These are phyloP conservation scores for Fraxinus sp. DNA, from an alignment of 305 asterid genomes.

Conservation along the genomic window DNA sequence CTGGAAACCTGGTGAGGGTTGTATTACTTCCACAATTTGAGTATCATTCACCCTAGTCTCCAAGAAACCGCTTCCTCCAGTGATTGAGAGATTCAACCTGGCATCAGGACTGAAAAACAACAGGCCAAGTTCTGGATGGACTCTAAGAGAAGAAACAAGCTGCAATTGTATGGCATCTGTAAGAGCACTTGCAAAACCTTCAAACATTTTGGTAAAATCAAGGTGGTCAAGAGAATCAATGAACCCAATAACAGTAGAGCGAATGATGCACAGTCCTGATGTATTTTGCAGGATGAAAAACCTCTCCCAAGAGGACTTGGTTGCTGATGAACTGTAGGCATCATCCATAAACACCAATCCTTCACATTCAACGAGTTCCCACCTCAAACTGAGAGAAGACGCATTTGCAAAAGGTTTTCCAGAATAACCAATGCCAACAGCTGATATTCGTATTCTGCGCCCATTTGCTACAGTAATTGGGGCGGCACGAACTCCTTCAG, in stretches of 20 bases:
- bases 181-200: constrained; percentile 37
- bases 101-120: constrained; percentile 69
- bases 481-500: constrained; percentile 57
- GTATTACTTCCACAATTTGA: constrained; percentile 49
- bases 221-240: constrained; percentile 40
- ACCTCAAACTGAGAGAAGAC: constrained; percentile 69
- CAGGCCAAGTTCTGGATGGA: constrained; percentile 68
- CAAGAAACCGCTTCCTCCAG: constrained; percentile 78
- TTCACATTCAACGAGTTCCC: constrained; percentile 72
- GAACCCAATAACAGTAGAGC: constrained; percentile 52
- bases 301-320: constrained; percentile 79
- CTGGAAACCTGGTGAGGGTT: constrained; percentile 41
- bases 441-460: constrained; percentile 72
- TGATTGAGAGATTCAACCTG: constrained; percentile 64
- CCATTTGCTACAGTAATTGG: constrained; percentile 83
- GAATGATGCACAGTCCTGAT: constrained; percentile 69
- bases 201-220: constrained; percentile 33
- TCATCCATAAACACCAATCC: constrained; percentile 62
- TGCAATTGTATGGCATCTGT: constrained; percentile 76
- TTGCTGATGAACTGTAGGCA: constrained; percentile 31
- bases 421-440: constrained; percentile 68
- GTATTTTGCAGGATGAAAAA: constrained; percentile 66
- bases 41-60: constrained; percentile 66
- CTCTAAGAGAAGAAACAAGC: constrained; percentile 75
- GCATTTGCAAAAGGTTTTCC: constrained; percentile 83